phyloP scores from a whole-genome alignment of 164 flowering plant species.

The Stephania cephalantha region DNA sequence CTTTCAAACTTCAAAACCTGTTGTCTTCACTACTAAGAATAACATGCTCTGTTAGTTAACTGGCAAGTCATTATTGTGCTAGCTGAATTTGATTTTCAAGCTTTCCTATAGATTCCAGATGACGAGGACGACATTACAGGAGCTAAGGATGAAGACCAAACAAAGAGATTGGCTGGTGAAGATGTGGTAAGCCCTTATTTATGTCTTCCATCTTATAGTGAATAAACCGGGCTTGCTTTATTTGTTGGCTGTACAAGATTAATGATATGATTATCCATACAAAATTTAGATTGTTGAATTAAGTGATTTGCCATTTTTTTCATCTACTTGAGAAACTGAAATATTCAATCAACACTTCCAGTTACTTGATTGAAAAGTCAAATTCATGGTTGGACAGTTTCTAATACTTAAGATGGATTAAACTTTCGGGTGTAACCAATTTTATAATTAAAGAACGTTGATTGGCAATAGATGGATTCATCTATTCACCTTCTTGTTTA shows the following conservation, averaged over 20 bases:
- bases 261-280: neutral
- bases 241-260: neutral
- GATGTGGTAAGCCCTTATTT: constrained; percentile 29
- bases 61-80: neutral
- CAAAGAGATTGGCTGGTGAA: constrained; percentile 20
- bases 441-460: neutral
- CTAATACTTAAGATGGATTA: neutral
- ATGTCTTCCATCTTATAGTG: neutral
- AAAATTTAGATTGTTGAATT: no score
- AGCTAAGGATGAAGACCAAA: constrained; percentile 48
- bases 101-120: constrained; percentile 54
- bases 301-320: constrained; percentile 5
- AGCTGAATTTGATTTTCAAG: neutral
- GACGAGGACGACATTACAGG: constrained; percentile 68
- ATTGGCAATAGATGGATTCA: neutral
- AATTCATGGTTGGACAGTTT: neutral
- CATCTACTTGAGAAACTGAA: neutral
- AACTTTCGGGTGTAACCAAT: neutral
- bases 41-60: neutral
- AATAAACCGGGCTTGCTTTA: neutral
- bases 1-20: neutral
- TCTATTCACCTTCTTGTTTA: neutral
- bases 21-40: neutral
- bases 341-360: neutral
- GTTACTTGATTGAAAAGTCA: neutral